Percentiles rank a stretch among this genome's conserved stretches.
Conservation (phyloP, 768 basidiomycete species). For the Pleurotus pulmonarius region DNA sequence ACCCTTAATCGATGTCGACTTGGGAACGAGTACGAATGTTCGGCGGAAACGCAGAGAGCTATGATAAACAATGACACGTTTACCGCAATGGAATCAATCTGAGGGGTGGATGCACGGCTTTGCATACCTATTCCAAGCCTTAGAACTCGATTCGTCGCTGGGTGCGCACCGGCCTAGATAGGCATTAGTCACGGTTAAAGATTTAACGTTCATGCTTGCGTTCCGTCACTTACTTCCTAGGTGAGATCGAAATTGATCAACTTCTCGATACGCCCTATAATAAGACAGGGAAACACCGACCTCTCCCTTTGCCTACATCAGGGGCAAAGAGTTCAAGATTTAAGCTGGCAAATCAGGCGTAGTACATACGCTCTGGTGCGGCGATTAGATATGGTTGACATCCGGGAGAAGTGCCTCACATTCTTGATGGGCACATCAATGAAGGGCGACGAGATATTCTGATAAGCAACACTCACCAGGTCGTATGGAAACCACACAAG, state of each 20-base stretch:
- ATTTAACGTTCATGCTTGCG: too few relatives aligned
- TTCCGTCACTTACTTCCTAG: too few relatives aligned
- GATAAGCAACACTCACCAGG: not conserved
- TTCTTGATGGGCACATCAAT: not conserved
- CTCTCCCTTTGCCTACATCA: too few relatives aligned
- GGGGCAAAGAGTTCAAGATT: too few relatives aligned
- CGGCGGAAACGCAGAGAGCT: not conserved
- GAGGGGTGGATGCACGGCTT: not conserved
- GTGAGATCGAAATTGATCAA: too few relatives aligned
- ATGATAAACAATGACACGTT: not conserved
- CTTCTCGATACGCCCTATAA: too few relatives aligned
- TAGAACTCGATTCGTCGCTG: not conserved
- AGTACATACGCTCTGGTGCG: not conserved
- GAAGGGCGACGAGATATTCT: not conserved
- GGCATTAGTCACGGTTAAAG: not conserved
- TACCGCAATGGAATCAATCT: not conserved
- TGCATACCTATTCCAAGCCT: not conserved
- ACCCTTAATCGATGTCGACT: not conserved
- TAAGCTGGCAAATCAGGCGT: too few relatives aligned
- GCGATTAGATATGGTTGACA: not conserved
- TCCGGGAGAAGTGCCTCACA: not conserved
- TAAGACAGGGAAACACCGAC: too few relatives aligned
- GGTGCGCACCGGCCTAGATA: not conserved
- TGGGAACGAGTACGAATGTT: not conserved
- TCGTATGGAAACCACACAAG: not conserved